Evolutionary conservation across 768 basidiomycete genomes (phyloP), one percentile per base, ranked within the genome.

Genomic region (Podaxis carcinomalis): DNA sequence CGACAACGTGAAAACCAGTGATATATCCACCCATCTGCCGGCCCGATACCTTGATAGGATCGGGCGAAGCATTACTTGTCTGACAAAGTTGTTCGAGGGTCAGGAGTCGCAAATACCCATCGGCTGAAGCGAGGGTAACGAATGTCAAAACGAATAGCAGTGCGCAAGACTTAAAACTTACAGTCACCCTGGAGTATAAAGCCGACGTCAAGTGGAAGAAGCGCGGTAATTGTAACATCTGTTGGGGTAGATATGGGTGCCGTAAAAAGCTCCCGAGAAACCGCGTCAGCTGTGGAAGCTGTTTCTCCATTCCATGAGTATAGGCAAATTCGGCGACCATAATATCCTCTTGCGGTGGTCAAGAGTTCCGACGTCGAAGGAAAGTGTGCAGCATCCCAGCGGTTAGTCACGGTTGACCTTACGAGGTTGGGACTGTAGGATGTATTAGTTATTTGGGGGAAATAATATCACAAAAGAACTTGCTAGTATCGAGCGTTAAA

Each of bases 161-260:
- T 13, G 42, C 2, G 1, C 6, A 49, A 28, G 9, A 57, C n/a
- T 32, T 19, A 21, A 53, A 3, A 71, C 83, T 36, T 64, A 90
- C 90, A 80, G 64, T 79, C 84, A 42, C 92, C 93, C 50, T 87
- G 72, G 36, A 93, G 65, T 25, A 94, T 75, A 0, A 72, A 57
- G 37, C 85, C 82, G 0, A 83, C 70, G 49, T 86, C 85, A 6
- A 93, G 68, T 4, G 88, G 85, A 28, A 87, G 71, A 9, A 62
- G 51, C 19, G 63, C 53, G 2, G 63, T 66, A 23, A 56, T 58
- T 19, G 59, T 32, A 11, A 51, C 13, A 35, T 25, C 52, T 5
- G 58, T 21, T 11, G 52, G 21, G 32, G 53, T 51, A 46, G 51
- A 53, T 21, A 35, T 16, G 11, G 46, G 19, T 1, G 37, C 19